Base-by-base conservation (phyloP, 2,329 filamentous ascomycete genomes). In the Chlorencoelia australis region DNA sequence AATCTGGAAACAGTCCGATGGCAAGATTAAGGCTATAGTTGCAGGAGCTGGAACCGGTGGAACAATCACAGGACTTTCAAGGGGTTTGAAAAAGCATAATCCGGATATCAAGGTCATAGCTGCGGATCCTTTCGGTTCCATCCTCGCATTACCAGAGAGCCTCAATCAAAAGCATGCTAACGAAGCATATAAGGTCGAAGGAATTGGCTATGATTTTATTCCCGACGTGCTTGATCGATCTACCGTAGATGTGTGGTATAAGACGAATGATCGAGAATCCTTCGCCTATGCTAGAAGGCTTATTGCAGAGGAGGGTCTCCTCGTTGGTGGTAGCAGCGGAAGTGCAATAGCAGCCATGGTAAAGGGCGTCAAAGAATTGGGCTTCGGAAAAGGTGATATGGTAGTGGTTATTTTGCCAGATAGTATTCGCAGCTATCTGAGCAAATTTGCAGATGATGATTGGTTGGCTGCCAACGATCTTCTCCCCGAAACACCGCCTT, bases 391-490 rank as follows among this genome's bases (percentile, higher is more conserved):
- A 58, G 82, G 82, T 39, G 88, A 98, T 55, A 76, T 87, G 1
- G 76, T 96, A 0, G 91, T 98, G 18, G 87, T 95, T 18, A 67
- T 98, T 35, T 69, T 95, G 13, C 93, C 91, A 1, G 91, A 98
- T 61, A 94, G 87, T 65, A 96, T 98, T 57, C 75, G 91, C 55
- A 95, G 86, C 63, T 98, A 98, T 61, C 76, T 98, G 17, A 89
- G 82, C 66, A 98, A 98, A 73, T 98, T 98, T 58, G 87, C 87
- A 48, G 91, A 98, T 58, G 93, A 98, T 57, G 91, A 96, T 67
- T 98, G 91, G 93, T 79, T 98, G 38, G 88, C 87, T 9, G 91
- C 91, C 45, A 98, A 98, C 64, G 82, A 89, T 58, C 83, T 98
- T 16, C 73, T 96, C 17, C 75, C 84, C 25, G 70, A 64, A 46